Percentiles rank a stretch among this genome's conserved stretches.
These are phyloP conservation scores for Aspergillus alliaceus DNA, from an alignment of 2,329 filamentous ascomycete genomes.

Conservation along the genomic window DNA sequence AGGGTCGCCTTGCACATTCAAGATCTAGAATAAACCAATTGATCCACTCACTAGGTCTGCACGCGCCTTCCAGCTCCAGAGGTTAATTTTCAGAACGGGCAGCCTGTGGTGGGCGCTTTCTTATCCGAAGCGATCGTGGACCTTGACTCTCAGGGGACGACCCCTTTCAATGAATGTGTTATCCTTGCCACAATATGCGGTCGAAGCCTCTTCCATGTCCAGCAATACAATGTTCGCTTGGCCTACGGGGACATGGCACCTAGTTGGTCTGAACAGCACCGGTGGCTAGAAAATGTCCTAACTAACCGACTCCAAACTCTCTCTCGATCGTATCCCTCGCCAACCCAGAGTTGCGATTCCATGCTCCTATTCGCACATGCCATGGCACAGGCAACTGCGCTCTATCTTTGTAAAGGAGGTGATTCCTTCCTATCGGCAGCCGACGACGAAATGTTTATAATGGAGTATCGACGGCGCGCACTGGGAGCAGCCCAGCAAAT, in stretches of 20 bases:
- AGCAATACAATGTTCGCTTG: background rate
- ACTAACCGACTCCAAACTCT: background rate
- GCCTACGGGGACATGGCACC: background rate
- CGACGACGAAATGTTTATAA: background rate
- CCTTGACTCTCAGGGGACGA: background rate
- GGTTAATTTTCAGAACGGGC: background rate
- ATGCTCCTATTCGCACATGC: background rate
- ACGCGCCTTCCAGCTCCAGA: constrained; percentile 29
- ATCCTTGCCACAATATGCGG: constrained; percentile 21
- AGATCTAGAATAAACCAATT: no score
- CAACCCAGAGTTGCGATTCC: background rate
- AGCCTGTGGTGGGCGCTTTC: background rate
- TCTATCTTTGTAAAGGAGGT: background rate
- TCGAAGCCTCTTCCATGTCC: constrained; percentile 1
- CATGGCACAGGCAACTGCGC: background rate
- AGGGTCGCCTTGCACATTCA: background rate
- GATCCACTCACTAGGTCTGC: constrained; percentile 24
- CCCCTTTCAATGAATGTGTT: constrained; percentile 26
- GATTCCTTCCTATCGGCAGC: background rate
- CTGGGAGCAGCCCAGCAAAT: constrained; percentile 15
- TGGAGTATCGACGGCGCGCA: constrained; percentile 1
- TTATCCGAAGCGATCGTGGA: background rate
- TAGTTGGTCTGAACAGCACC: background rate
- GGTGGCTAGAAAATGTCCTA: background rate
- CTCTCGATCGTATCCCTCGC: background rate